Base-by-base conservation (phyloP, 169 alveolate genomes). In the Amoebophrya sp. region DNA sequence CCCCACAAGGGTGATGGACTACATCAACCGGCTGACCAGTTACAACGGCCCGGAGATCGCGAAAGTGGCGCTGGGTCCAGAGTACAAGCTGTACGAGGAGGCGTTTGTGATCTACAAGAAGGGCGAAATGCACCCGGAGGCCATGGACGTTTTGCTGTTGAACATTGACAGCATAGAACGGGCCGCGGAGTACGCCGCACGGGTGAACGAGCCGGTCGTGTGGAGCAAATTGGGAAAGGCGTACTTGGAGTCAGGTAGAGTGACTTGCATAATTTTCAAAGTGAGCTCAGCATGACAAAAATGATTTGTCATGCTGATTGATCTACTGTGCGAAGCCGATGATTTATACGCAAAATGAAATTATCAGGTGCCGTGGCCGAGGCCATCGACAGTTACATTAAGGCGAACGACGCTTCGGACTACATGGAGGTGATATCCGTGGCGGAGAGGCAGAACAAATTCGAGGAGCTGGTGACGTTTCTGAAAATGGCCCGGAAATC, bases 151-250 rank as follows among this genome's bases (percentile, higher is more conserved):
- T 33, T 95, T 98, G 92, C 94, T 99, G 92, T 94, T 89, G 90
- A 95, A 94, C 90, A 94, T 94, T 54, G 91, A 93, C 66, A 89
- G 89, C 40, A 96, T 92, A 95, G 96, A 94, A 91, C 77, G 96
- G 40, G 96, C 95, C 7, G 32, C 40, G 89, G 96, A 94, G 92
- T 94, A 92, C 54, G 96, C 96, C 3, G 94, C 93, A 89, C 92
- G 95, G 66, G 93, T 93, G 92, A 94, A 94, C 94, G 95, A 94
- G 90, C 92, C 93, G 41, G 91, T 90, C 89, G 95, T 95, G 29
- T 98, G 99, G 99, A 96, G 97, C 92, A 96, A 96, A 91, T 95
- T 98, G 41, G 99, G 99, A 40, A 96, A 97, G 92, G 99, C 99
- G 39, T 98, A 97, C 93, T 96, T 98, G 93, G 93, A 90, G 96